These are phyloP conservation scores for Termitomyces sp. DNA, from an alignment of 768 basidiomycete genomes.

Conservation along the genomic window DNA sequence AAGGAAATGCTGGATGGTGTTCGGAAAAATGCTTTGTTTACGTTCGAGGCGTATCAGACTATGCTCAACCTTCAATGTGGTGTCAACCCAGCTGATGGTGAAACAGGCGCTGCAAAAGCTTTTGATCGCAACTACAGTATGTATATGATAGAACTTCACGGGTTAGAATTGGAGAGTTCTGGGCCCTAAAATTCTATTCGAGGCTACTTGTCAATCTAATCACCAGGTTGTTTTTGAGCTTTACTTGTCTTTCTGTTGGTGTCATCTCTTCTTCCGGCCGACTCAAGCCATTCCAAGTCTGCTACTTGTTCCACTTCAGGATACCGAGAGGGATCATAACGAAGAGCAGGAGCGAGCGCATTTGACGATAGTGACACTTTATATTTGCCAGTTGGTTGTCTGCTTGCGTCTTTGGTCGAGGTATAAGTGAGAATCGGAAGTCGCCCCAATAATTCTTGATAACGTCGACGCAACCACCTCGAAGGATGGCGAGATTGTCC, in stretches of 20 bases:
- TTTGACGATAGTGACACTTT: slow-evolving; percentile 29
- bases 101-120: slow-evolving; percentile 47
- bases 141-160: slow-evolving; percentile 90
- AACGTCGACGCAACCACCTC: slow-evolving; percentile 52
- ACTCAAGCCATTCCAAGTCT: slow-evolving; percentile 34
- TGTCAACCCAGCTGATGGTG: slow-evolving; percentile 58
- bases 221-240: neutral
- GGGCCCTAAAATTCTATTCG: slow-evolving; percentile 13
- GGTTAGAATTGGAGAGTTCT: slow-evolving; percentile 58
- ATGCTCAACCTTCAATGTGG: slow-evolving; percentile 91
- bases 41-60: slow-evolving; percentile 89
- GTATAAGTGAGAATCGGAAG: slow-evolving; percentile 51
- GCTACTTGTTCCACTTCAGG: slow-evolving; percentile 23
- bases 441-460: slow-evolving; percentile 55
- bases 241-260: slow-evolving; percentile 10
- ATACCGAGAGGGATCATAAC: slow-evolving; percentile 19
- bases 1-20: slow-evolving; percentile 79
- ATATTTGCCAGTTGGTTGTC: slow-evolving; percentile 16
- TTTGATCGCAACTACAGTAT: slow-evolving; percentile 75
- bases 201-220: neutral
- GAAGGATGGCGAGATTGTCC: slow-evolving; percentile 28
- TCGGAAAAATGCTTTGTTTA: slow-evolving; percentile 59
- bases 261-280: slow-evolving; percentile 4
- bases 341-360: slow-evolving; percentile 22
- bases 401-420: slow-evolving; percentile 3